Conservation (phyloP, 2,329 filamentous ascomycete genomes). For the Talaromyces piceae region DNA sequence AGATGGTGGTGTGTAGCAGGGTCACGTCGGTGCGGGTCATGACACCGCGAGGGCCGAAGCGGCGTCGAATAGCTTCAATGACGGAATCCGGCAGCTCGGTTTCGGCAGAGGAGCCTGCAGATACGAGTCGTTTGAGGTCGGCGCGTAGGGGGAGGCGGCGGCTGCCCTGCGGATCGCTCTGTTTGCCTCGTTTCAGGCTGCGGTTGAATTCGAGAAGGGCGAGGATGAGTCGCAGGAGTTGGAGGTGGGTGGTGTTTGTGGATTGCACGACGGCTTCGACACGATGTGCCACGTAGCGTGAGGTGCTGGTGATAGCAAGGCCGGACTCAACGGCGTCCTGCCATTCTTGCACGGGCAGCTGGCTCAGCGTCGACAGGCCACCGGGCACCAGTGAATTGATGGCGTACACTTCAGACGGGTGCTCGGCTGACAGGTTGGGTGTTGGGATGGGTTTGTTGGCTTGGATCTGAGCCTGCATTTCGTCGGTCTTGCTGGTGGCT, state of each 20-base stretch:
- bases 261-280: constrained; percentile 32
- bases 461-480: constrained; percentile 36
- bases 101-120: constrained; percentile 17
- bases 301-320: constrained; percentile 30
- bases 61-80: constrained; percentile 34
- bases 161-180: constrained; percentile 25
- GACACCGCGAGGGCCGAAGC: constrained; percentile 30
- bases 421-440: constrained; percentile 35
- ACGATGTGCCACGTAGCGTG: constrained; percentile 39
- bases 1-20: constrained; percentile 39
- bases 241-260: constrained; percentile 34
- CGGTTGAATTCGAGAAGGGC: constrained; percentile 37
- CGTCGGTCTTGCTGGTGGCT: constrained; percentile 23
- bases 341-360: constrained; percentile 40
- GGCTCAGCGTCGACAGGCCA: constrained; percentile 33
- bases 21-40: constrained; percentile 35
- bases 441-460: constrained; percentile 40
- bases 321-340: constrained; percentile 29
- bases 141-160: constrained; percentile 34
- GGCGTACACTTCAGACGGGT: constrained; percentile 41
- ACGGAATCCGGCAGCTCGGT: constrained; percentile 29
- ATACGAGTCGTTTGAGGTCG: constrained; percentile 32
- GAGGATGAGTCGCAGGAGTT: constrained; percentile 39
- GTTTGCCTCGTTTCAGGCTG: constrained; percentile 23
- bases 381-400: constrained; percentile 36